Evolutionary conservation across 768 basidiomycete genomes (phyloP).

Genomic region (Gyrodon lividus): DNA sequence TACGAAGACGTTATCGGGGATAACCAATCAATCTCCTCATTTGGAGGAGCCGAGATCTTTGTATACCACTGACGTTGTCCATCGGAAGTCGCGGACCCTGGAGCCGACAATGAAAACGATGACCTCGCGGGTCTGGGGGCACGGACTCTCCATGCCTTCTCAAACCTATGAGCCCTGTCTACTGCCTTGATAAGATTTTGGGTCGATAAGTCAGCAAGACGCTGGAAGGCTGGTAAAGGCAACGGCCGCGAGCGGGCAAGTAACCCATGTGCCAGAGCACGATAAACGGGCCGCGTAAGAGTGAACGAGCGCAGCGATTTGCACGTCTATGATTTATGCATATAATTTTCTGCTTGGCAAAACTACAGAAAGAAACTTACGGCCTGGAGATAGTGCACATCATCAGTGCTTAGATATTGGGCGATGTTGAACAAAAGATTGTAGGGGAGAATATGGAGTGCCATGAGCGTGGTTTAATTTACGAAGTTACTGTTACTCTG

Average conservation of each 20-base stretch:
- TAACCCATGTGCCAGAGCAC: constrained; percentile 59
- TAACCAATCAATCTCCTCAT: constrained; percentile 74
- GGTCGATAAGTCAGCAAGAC: constrained; percentile 63
- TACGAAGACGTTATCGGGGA: constrained; percentile 76
- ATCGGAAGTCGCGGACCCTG: constrained; percentile 28
- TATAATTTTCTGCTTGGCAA: neutral
- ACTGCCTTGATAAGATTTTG: constrained; percentile 61
- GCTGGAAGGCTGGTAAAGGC: constrained; percentile 68
- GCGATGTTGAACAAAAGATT: constrained; percentile 71
- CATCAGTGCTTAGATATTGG: constrained; percentile 55
- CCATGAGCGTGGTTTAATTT: constrained; percentile 24
- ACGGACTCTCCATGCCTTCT: constrained; percentile 59
- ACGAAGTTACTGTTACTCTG: neutral
- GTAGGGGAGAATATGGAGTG: constrained; percentile 54
- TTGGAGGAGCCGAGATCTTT: constrained; percentile 61
- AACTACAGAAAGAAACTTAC: constrained; percentile 40
- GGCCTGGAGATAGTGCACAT: constrained; percentile 59
- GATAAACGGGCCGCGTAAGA: constrained; percentile 66
- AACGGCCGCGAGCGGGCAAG: constrained; percentile 66
- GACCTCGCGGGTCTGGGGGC: constrained; percentile 50
- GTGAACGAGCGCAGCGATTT: constrained; percentile 59
- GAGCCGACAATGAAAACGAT: constrained; percentile 27
- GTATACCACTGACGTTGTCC: constrained; percentile 54
- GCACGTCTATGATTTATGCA: constrained; percentile 47
- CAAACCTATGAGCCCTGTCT: constrained; percentile 59